phyloP scores from a whole-genome alignment of 768 basidiomycete species.

The Cystofilobasidium capitatum region DNA sequence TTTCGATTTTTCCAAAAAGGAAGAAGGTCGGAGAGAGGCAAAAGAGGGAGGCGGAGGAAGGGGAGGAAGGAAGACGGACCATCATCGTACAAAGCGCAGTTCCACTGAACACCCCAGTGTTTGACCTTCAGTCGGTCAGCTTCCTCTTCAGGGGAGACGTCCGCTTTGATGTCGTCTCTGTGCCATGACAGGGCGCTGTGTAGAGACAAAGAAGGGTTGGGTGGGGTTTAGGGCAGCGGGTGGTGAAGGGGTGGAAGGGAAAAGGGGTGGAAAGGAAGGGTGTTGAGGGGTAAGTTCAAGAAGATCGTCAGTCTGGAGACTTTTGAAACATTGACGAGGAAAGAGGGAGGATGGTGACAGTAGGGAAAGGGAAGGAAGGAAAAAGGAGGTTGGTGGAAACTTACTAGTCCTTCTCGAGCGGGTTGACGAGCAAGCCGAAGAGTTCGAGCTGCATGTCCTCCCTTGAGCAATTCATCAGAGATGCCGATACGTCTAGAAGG shows the following conservation, averaged over 20 bases:
- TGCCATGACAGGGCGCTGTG: conserved; percentile 59
- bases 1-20: too few species aligned
- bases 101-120: conserved; percentile 69
- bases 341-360: too few species aligned
- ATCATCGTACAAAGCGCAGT: conserved; percentile 55
- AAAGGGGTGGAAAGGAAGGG: not conserved
- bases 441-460: conserved; percentile 65
- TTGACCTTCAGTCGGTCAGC: conserved; percentile 49
- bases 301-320: too few species aligned
- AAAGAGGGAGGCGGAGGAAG: not conserved
- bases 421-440: conserved; percentile 68
- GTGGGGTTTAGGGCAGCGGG: not conserved
- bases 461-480: conserved; percentile 51
- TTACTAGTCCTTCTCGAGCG: conserved; percentile 50
- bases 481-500: conserved; percentile 44
- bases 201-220: not conserved
- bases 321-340: too few species aligned
- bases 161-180: conserved; percentile 60
- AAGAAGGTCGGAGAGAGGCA: too few species aligned
- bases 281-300: too few species aligned
- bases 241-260: too few species aligned
- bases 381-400: not conserved
- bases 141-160: conserved; percentile 55
- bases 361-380: not conserved
- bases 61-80: not conserved